phyloP scores from a whole-genome alignment of 2,329 filamentous ascomycete species.

The Pochonia chlamydosporia region DNA sequence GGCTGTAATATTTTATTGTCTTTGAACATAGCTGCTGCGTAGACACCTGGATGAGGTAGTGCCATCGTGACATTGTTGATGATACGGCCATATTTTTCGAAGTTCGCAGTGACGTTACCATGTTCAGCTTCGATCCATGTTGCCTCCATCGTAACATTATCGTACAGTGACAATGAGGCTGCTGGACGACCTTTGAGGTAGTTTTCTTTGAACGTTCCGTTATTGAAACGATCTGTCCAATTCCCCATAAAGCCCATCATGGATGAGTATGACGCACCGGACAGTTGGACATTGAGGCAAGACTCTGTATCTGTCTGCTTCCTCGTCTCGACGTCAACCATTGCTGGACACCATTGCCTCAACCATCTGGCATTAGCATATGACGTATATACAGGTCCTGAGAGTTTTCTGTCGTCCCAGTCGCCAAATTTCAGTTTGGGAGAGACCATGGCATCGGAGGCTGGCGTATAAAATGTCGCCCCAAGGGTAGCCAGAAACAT shows the following conservation, averaged over 20 bases:
- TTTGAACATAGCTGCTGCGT: slow-evolving; percentile 54
- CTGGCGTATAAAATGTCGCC: slow-evolving; percentile 70
- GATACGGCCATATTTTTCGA: slow-evolving; percentile 44
- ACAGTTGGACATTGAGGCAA: slow-evolving; percentile 65
- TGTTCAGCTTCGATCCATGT: slow-evolving; percentile 59
- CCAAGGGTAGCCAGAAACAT: slow-evolving; percentile 50
- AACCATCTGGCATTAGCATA: slow-evolving; percentile 61
- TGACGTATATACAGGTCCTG: slow-evolving; percentile 50
- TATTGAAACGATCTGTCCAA: slow-evolving; percentile 45
- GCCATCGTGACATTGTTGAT: slow-evolving; percentile 74
- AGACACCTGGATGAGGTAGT: slow-evolving; percentile 67
- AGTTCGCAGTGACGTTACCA: slow-evolving; percentile 46
- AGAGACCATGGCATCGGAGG: slow-evolving; percentile 67
- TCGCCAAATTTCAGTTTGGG: slow-evolving; percentile 61
- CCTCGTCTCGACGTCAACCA: slow-evolving; percentile 42
- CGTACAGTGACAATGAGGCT: slow-evolving; percentile 58
- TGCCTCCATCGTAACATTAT: slow-evolving; percentile 66
- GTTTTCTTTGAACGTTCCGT: slow-evolving; percentile 33
- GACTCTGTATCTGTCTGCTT: slow-evolving; percentile 36
- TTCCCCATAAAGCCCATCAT: slow-evolving; percentile 53
- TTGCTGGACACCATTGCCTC: no score
- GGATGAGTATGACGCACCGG: slow-evolving; percentile 66
- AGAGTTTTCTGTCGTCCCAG: slow-evolving; percentile 42
- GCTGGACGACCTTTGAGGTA: slow-evolving; percentile 45
- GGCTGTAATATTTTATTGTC: slow-evolving; percentile 67